These are phyloP conservation scores for Xylariaceae sp. DNA, from an alignment of 2,329 filamentous ascomycete genomes.

Conservation along the genomic window DNA sequence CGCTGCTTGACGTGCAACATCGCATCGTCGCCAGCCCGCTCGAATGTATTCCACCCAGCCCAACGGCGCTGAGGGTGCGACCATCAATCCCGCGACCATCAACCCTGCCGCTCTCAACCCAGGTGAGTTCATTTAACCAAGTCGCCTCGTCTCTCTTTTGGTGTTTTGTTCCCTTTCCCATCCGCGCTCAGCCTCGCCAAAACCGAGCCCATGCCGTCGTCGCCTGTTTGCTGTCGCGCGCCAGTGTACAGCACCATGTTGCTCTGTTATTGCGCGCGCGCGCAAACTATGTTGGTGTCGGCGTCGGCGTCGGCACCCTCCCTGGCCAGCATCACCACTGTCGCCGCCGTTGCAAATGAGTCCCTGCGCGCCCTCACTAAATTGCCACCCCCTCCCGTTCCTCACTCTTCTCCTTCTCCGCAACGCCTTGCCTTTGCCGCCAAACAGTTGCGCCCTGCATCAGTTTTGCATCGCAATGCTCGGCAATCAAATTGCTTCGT, in stretches of 20 bases:
- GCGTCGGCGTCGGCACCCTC: background rate
- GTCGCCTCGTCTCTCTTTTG: background rate
- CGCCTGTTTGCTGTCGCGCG: slow-evolving; percentile 11
- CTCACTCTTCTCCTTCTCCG: background rate
- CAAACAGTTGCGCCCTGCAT: slow-evolving; percentile 2
- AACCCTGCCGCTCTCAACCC: slow-evolving; percentile 57
- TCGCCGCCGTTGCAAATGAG: slow-evolving; percentile 15
- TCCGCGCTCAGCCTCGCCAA: background rate
- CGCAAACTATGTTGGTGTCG: slow-evolving; percentile 2
- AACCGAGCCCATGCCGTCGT: slow-evolving; percentile 3
- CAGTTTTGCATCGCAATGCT: slow-evolving; percentile 17
- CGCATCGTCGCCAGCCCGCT: slow-evolving; percentile 43
- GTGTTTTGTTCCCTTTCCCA: background rate
- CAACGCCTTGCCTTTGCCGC: background rate
- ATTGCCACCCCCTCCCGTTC: slow-evolving; percentile 4
- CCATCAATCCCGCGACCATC: slow-evolving; percentile 86
- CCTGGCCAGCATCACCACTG: slow-evolving; percentile 1
- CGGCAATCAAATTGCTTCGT: slow-evolving; percentile 20
- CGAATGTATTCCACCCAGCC: slow-evolving; percentile 62
- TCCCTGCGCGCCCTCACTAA: slow-evolving; percentile 19
- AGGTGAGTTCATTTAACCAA: slow-evolving; percentile 53
- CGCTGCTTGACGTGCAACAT: slow-evolving; percentile 36
- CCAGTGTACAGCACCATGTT: slow-evolving; percentile 18
- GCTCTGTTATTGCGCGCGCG: slow-evolving; percentile 17
- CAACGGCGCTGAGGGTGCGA: slow-evolving; percentile 79